Base-by-base conservation (phyloP, 306 rosid genomes). In the Citrullus colocynthis region DNA sequence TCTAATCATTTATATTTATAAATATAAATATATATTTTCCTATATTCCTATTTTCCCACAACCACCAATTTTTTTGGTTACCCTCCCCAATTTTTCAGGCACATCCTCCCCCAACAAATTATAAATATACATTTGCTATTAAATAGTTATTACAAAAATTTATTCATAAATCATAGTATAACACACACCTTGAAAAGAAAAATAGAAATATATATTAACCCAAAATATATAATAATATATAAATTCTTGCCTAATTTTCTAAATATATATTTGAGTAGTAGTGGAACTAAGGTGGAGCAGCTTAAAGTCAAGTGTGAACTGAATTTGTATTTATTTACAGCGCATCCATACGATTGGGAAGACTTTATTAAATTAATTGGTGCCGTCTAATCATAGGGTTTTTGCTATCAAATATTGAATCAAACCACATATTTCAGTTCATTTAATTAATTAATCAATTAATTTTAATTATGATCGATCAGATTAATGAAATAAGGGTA, bases 341-440 rank as follows among this genome's bases (percentile, higher is more conserved):
- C 58, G 41, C 76, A 71, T 71, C 76, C 52, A 71, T 45, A 12
- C 11, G 20, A 45, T 21, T 45, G 5, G 54, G 58, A 36, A 24
- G 76, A 14, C 41, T 24, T 45, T 15, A 21, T 41, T 71, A 41
- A 71, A 71, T 28, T 65, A 65, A 65, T 65, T 18, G 20, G 20
- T 24, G 76, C 77, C 77, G 57, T 72, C 76, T 49, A 72, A 72
- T 72, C 60, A 72, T 45, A 20, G 58, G 59, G 59, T 11, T 72
- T 24, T 17, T 45, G 77, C 1, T 45, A 30, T 72, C 60, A 28
- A 72, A 28, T 72, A 28, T 7, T 49, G 12, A 70, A 45, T 24
- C 41, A 72, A 72, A 28, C 44, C 57, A 72, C 18, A 48, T 7
- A 49, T 20, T 72, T 72, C 45, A 15, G 2, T 64, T 36, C 12